Conservation (phyloP, 495 filamentous ascomycete species). For the Xylaria scruposa region DNA sequence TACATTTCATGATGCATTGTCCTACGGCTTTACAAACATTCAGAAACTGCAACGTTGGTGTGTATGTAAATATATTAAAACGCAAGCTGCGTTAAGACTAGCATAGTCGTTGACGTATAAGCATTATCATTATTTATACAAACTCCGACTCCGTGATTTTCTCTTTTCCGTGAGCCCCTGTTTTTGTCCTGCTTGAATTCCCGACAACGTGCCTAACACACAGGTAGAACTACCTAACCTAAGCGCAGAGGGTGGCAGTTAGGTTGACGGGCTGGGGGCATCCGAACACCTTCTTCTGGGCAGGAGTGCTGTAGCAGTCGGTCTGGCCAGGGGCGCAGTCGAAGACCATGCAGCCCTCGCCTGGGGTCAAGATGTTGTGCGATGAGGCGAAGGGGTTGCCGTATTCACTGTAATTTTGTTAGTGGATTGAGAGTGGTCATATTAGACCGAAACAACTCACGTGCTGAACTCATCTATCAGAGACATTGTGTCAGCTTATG, state of each 20-base stretch:
- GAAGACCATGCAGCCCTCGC: conserved; percentile 36
- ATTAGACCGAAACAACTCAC: conserved; percentile 17
- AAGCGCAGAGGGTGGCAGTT: conserved; percentile 28
- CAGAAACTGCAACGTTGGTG: background rate
- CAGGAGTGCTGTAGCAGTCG: conserved; percentile 37
- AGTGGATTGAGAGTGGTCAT: background rate
- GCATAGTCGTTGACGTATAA: background rate
- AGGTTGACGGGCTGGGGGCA: conserved; percentile 40
- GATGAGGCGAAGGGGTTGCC: conserved; percentile 40
- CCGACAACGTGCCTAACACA: background rate
- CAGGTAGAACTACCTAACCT: background rate
- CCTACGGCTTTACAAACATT: background rate
- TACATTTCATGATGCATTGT: background rate
- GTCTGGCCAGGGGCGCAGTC: conserved; percentile 34
- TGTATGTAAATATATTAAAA: background rate
- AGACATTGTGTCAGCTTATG: conserved; percentile 29
- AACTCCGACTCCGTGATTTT: background rate
- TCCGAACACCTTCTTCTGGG: conserved; percentile 35
- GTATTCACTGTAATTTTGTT: conserved; percentile 28
- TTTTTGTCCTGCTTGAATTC: conserved; percentile 12
- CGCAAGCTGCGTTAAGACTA: background rate
- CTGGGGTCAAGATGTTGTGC: conserved; percentile 34
- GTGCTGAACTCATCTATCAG: conserved; percentile 38
- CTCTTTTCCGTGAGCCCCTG: background rate
- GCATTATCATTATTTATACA: conserved; percentile 13